Percentiles rank a stretch among this genome's conserved stretches.
phyloP scores from a whole-genome alignment of 148 eudicot genomes.

The Fallopia convolvulus region DNA sequence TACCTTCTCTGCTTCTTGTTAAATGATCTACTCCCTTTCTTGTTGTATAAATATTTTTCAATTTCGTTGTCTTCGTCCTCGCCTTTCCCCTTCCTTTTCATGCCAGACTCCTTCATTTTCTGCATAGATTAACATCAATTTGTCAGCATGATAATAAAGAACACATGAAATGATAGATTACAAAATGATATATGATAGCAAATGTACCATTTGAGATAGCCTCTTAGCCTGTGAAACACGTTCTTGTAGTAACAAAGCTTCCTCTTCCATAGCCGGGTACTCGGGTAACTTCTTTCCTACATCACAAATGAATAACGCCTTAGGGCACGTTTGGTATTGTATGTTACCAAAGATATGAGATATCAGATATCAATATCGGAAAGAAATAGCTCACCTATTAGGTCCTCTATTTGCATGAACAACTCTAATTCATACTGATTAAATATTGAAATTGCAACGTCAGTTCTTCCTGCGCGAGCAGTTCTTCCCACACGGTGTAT shows the following conservation, averaged over 20 bases:
- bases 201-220: constrained; percentile 57
- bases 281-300: constrained; percentile 62
- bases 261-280: constrained; percentile 66
- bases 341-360: background rate
- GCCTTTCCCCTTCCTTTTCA: constrained; percentile 34
- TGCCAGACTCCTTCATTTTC: constrained; percentile 66
- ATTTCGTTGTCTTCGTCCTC: no score
- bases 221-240: constrained; percentile 75
- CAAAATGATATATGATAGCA: background rate
- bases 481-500: constrained; percentile 96
- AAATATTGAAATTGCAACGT: constrained; percentile 77
- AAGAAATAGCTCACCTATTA: constrained; percentile 36
- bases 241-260: constrained; percentile 53
- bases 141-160: background rate
- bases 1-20: no score
- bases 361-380: background rate
- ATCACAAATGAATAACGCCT: background rate
- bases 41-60: no score
- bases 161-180: background rate
- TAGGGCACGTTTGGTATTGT: background rate
- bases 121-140: constrained; percentile 17
- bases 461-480: constrained; percentile 93
- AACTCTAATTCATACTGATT: constrained; percentile 77
- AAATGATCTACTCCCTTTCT: no score
- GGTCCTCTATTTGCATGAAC: constrained; percentile 76